Evolutionary conservation across 805 yeast species (phyloP).

Genomic region (Wickerhamomyces mucosus): DNA sequence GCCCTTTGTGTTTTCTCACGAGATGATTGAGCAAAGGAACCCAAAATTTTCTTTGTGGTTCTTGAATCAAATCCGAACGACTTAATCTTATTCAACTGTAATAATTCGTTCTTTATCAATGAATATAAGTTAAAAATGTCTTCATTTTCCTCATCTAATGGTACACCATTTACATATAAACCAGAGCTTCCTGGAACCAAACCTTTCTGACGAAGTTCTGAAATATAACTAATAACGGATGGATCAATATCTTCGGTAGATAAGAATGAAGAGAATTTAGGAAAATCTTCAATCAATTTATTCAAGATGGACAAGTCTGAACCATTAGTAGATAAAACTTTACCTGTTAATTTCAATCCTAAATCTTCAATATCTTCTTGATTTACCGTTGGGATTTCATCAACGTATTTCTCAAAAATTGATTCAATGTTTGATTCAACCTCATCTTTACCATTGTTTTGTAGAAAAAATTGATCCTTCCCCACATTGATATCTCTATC

Average conservation of each 20-base stretch:
- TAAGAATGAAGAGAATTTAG: constrained; percentile 34
- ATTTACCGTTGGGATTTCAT: constrained; percentile 23
- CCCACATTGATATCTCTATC: constrained; percentile 35
- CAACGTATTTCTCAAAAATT: constrained; percentile 16
- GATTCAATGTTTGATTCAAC: constrained; percentile 2
- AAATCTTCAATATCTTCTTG: constrained; percentile 26
- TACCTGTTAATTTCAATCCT: constrained; percentile 32
- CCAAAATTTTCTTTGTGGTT: constrained; percentile 28
- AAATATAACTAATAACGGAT: constrained; percentile 20
- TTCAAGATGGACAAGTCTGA: constrained; percentile 29
- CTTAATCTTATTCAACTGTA: constrained; percentile 17
- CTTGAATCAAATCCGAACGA: constrained; percentile 25
- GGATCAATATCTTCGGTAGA: constrained; percentile 11
- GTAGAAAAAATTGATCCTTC: constrained; percentile 14
- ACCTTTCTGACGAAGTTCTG: constrained; percentile 28
- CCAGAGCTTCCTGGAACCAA: constrained; percentile 33
- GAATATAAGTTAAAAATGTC: constrained; percentile 34
- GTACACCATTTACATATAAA: constrained; percentile 62
- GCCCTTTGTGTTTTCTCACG: constrained; percentile 10
- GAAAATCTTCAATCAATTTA: constrained; percentile 40
- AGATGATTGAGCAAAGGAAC: constrained; percentile 28
- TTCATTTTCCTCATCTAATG: constrained; percentile 35
- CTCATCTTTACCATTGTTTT: constrained; percentile 1
- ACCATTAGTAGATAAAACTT: constrained; percentile 13
- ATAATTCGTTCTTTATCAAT: constrained; percentile 28